Evolutionary conservation across 148 eudicot genomes (phyloP).

Genomic region (Vaccinium myrtillus): DNA sequence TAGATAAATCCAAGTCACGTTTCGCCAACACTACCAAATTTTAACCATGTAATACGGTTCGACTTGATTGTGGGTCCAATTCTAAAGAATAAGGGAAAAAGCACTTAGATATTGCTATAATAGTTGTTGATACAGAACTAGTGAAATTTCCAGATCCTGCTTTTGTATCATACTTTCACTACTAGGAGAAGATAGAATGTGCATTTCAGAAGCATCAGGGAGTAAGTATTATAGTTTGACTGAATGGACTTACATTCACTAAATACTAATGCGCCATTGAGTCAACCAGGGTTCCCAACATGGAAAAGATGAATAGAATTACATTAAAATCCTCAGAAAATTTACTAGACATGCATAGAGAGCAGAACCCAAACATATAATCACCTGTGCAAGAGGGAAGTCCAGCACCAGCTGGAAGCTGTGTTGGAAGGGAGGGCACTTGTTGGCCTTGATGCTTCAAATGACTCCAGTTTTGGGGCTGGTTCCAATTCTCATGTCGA

Average conservation of each 20-base stretch:
- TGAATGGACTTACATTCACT: neutral
- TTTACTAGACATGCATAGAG: neutral
- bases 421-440: conserved; percentile 46
- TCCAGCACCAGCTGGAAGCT: conserved; percentile 76
- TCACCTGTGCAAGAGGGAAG: conserved; percentile 82
- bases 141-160: neutral
- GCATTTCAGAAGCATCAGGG: neutral
- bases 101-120: neutral
- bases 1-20: neutral
- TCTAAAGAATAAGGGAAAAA: neutral
- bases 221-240: neutral
- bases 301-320: neutral
- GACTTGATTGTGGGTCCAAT: neutral
- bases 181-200: neutral
- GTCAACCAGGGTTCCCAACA: neutral
- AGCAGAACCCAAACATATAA: neutral
- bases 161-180: neutral
- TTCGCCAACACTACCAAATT: neutral
- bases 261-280: neutral
- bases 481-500: conserved; percentile 49
- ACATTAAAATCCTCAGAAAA: neutral
- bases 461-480: conserved; percentile 38
- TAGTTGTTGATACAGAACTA: neutral
- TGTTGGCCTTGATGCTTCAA: conserved; percentile 41
- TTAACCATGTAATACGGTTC: no score